These are phyloP conservation scores for Coemansia nantahalensis DNA, from an alignment of 192 early-diverging fungal species.

Conservation along the genomic window DNA sequence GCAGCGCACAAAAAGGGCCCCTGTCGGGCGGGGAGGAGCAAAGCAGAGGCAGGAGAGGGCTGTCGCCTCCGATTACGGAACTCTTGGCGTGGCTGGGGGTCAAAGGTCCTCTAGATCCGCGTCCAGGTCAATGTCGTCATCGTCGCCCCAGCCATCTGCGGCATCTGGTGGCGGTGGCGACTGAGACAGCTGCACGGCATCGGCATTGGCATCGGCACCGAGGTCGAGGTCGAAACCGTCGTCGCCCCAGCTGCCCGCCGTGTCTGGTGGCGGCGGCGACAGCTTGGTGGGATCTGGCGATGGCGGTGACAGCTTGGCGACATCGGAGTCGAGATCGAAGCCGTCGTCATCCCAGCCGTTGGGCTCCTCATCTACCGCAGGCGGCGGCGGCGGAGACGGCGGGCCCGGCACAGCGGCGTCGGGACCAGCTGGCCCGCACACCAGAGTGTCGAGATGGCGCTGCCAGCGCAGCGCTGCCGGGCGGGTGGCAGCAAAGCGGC, in stretches of 20 bases:
- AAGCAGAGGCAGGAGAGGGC: no score
- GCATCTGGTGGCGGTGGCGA: no score
- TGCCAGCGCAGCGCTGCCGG: slow-evolving; percentile 10
- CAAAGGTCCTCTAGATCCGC: slow-evolving; percentile 22
- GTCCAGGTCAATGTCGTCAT: slow-evolving; percentile 23
- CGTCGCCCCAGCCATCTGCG: slow-evolving; percentile 16
- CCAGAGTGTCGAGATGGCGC: slow-evolving; percentile 18
- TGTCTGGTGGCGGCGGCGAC: no score
- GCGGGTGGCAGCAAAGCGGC: slow-evolving; percentile 5
- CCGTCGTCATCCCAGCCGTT: not conserved
- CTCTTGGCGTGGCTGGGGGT: no score
- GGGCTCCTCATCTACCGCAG: slow-evolving; percentile 1
- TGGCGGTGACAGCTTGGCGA: not conserved
- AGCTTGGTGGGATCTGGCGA: no score
- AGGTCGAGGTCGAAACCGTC: slow-evolving; percentile 22
- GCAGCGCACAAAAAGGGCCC: no score
- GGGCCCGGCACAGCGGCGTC: no score
- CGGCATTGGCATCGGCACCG: no score
- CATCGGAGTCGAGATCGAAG: no score
- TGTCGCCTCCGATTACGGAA: no score
- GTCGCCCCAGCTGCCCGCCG: slow-evolving; percentile 14
- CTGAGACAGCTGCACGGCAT: no score
- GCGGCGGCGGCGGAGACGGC: slow-evolving; percentile 1
- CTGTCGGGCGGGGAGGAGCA: no score
- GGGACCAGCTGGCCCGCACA: not conserved